A percentile compares a stretch with the other conserved stretches of the same genome.
Conservation (phyloP, 164 flowering plant species). For the Malania oleifera region DNA sequence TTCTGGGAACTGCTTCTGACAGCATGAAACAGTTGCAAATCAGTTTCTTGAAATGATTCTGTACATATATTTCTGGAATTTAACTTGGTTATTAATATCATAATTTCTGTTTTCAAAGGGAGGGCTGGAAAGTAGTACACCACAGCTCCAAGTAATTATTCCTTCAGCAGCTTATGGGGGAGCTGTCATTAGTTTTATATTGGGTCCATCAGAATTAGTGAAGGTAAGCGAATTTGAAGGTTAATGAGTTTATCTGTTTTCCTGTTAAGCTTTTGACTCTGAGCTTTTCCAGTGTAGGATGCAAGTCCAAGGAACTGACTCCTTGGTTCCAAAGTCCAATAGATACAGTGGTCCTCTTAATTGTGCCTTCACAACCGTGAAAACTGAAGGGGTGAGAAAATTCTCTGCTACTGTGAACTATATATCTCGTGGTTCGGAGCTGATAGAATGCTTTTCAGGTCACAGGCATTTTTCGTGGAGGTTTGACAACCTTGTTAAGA, state of each 20-base stretch:
- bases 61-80: not conserved
- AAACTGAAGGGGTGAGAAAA: slow-evolving; percentile 73
- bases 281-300: slow-evolving; percentile 84
- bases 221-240: slow-evolving; percentile 45
- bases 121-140: slow-evolving; percentile 36
- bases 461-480: slow-evolving; percentile 79
- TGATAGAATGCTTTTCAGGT: slow-evolving; percentile 48
- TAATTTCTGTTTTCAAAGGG: slow-evolving; percentile 35
- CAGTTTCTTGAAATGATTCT: not conserved
- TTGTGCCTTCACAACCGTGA: slow-evolving; percentile 68
- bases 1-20: slow-evolving; percentile 9
- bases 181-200: slow-evolving; percentile 69
- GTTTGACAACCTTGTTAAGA: slow-evolving; percentile 64
- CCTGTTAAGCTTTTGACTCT: slow-evolving; percentile 21
- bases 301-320: slow-evolving; percentile 89
- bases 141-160: slow-evolving; percentile 57
- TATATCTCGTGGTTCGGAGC: slow-evolving; percentile 9
- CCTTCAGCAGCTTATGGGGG: slow-evolving; percentile 86
- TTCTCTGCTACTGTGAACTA: slow-evolving; percentile 8
- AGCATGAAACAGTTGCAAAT: not conserved
- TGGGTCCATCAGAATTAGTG: slow-evolving; percentile 86
- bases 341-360: slow-evolving; percentile 74
- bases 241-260: not conserved
- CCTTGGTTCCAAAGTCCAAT: slow-evolving; percentile 42
- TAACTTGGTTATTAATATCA: not conserved